A percentile compares a stretch with the other conserved stretches of the same genome.
Evolutionary conservation across 2,329 filamentous ascomycete species (phyloP).

Genomic region (Diaporthe citrichinensis): DNA sequence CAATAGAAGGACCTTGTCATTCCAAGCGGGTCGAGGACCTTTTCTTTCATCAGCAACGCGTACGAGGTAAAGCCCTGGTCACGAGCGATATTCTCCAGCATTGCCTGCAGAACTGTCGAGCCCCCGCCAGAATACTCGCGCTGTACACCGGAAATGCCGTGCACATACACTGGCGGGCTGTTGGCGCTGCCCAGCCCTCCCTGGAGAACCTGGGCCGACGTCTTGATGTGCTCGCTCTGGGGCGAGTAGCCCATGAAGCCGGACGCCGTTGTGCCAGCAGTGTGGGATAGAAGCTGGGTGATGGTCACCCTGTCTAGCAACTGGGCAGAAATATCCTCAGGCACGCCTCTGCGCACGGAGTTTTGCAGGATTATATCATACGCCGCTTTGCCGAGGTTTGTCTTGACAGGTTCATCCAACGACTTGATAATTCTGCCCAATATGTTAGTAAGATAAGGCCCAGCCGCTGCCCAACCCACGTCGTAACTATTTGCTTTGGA

Average conservation of each 20-base stretch:
- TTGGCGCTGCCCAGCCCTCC: conserved; percentile 34
- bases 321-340: conserved; percentile 24
- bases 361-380: conserved; percentile 33
- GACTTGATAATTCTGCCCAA: conserved; percentile 10
- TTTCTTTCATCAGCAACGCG: conserved; percentile 33
- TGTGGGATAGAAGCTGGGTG: conserved; percentile 37
- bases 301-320: conserved; percentile 34
- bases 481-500: not conserved
- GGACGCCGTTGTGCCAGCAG: conserved; percentile 24
- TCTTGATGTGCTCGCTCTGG: conserved; percentile 14
- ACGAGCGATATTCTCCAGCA: conserved; percentile 33
- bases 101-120: conserved; percentile 37
- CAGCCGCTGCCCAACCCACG: not conserved
- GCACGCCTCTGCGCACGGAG: conserved; percentile 27
- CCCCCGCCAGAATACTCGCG: conserved; percentile 36
- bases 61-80: conserved; percentile 9
- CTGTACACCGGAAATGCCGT: conserved; percentile 28
- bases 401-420: conserved; percentile 33
- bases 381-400: conserved; percentile 15
- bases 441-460: not conserved
- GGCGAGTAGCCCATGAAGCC: conserved; percentile 35
- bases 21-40: conserved; percentile 33
- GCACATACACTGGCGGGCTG: conserved; percentile 28
- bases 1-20: conserved; percentile 39
- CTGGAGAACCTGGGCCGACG: conserved; percentile 29